phyloP scores from a whole-genome alignment of 2,329 filamentous ascomycete species.

The Talaromyces pinophilus region DNA sequence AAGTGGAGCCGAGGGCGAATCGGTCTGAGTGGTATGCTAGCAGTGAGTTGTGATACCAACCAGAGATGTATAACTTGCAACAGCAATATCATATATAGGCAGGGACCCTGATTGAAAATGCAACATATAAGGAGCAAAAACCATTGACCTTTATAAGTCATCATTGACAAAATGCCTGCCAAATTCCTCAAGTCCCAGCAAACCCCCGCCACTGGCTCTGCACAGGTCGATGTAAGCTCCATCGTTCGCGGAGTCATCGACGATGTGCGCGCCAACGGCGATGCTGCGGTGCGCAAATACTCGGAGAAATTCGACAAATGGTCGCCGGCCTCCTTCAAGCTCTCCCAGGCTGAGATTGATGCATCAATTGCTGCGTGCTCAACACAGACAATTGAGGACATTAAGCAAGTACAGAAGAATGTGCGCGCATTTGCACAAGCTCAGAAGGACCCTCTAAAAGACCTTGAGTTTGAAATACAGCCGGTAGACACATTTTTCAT shows the following conservation, averaged over 20 bases:
- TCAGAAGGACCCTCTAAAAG: constrained; percentile 48
- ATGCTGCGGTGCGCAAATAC: constrained; percentile 52
- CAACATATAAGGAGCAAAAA: not conserved
- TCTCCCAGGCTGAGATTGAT: constrained; percentile 50
- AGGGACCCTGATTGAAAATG: not conserved
- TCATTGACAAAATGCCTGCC: not conserved
- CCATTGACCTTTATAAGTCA: not conserved
- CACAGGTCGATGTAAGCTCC: constrained; percentile 32
- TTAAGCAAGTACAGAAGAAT: constrained; percentile 55
- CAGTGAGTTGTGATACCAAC: not conserved
- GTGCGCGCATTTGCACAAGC: constrained; percentile 53
- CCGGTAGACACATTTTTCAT: not conserved
- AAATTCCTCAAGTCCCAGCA: not conserved
- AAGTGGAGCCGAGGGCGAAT: not conserved
- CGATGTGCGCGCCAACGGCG: constrained; percentile 50
- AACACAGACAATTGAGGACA: constrained; percentile 55
- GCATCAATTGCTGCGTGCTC: constrained; percentile 49
- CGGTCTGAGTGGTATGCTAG: not conserved
- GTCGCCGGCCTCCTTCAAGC: constrained; percentile 52
- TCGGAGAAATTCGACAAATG: constrained; percentile 59
- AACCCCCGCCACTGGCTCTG: not conserved
- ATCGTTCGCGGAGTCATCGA: constrained; percentile 54
- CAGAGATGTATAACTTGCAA: not conserved
- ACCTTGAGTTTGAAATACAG: constrained; percentile 55
- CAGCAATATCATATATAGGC: not conserved